phyloP scores from a whole-genome alignment of 257 asterid species.

The Rauvolfia tetraphylla region DNA sequence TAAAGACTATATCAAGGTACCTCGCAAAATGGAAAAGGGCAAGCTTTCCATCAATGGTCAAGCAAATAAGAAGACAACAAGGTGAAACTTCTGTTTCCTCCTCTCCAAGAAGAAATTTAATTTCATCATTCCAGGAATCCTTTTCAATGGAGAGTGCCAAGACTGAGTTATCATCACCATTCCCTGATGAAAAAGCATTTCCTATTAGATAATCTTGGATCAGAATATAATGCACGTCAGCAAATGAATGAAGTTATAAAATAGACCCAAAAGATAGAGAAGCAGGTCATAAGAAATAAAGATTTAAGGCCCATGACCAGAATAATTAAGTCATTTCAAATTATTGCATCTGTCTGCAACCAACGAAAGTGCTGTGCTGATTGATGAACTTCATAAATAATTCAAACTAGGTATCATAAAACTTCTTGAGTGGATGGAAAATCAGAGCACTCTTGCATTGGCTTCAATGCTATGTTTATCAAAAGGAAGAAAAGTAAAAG shows the following conservation, averaged over 20 bases:
- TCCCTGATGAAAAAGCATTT: slow-evolving; percentile 36
- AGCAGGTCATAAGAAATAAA: not conserved
- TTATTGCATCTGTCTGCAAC: not conserved
- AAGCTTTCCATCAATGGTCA: slow-evolving; percentile 81
- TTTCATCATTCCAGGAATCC: slow-evolving; percentile 60
- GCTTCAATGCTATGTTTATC: not conserved
- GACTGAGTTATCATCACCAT: slow-evolving; percentile 74
- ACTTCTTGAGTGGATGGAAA: not conserved
- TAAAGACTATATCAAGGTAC: slow-evolving; percentile 32
- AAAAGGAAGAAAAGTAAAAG: not conserved
- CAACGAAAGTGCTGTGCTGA: not conserved
- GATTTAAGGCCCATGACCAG: not conserved
- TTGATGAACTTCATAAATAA: not conserved
- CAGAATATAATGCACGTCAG: not conserved
- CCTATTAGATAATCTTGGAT: slow-evolving; percentile 5
- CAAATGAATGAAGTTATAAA: not conserved
- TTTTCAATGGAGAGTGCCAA: slow-evolving; percentile 71
- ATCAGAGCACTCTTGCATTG: not conserved
- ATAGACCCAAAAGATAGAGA: not conserved
- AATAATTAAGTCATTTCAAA: not conserved
- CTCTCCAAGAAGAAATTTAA: slow-evolving; percentile 54
- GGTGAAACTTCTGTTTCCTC: slow-evolving; percentile 78
- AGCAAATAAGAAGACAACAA: slow-evolving; percentile 66
- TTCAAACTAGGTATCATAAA: not conserved
- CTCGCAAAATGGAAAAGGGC: slow-evolving; percentile 81